Conservation (phyloP, 169 alveolate genomes). For the Haemoproteus tartakovskyi region DNA sequence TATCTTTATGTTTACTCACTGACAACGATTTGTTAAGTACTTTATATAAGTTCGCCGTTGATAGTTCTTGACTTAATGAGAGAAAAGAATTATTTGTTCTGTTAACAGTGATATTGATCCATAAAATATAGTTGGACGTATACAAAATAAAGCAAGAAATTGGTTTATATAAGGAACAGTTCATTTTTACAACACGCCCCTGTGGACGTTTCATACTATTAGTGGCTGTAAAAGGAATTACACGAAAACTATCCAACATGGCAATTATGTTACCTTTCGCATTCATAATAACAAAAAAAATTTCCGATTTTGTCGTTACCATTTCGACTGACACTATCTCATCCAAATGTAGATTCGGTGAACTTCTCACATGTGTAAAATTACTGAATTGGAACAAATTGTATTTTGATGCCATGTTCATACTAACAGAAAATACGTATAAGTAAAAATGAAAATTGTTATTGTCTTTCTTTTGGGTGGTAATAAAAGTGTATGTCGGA, state of each 20-base stretch:
- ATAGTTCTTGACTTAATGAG: not conserved
- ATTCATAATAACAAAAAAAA: no score
- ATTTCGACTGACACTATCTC: no score
- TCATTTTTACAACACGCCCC: slow-evolving; percentile 1
- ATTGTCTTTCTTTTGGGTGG: not conserved
- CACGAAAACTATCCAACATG: no score
- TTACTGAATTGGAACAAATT: not conserved
- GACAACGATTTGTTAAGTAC: no score
- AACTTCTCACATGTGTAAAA: not conserved
- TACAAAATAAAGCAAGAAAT: slow-evolving; percentile 34
- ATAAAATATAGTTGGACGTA: slow-evolving; percentile 21
- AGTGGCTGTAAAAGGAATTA: no score
- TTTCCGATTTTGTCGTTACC: no score
- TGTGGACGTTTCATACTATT: not conserved
- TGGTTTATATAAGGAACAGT: not conserved
- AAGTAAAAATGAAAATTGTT: not conserved
- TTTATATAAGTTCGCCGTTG: not conserved
- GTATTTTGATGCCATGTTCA: not conserved
- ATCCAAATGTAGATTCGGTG: no score
- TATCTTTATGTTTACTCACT: no score
- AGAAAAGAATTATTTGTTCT: not conserved
- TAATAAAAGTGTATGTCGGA: slow-evolving; percentile 21
- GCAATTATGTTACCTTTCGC: no score
- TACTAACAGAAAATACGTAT: not conserved
- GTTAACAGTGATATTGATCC: slow-evolving; percentile 1